Percentiles rank a stretch among this genome's conserved stretches.
phyloP scores from a whole-genome alignment of 805 yeast species.

The Teunomyces aglyptinius region DNA sequence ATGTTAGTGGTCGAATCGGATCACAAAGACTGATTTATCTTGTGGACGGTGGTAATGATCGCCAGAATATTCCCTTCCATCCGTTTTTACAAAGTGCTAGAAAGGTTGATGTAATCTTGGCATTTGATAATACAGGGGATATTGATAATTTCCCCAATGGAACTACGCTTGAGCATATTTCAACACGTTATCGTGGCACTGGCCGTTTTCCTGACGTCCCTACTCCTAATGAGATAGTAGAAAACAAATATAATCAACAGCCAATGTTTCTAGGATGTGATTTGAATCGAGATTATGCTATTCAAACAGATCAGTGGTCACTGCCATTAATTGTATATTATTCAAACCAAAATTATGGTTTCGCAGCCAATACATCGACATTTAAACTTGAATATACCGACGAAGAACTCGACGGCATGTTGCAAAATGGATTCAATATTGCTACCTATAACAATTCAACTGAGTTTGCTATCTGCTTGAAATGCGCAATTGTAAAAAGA shows the following conservation, averaged over 20 bases:
- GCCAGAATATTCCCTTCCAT: constrained; percentile 47
- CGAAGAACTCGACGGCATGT: constrained; percentile 43
- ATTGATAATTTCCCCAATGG: constrained; percentile 58
- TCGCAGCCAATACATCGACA: constrained; percentile 54
- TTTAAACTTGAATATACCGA: constrained; percentile 51
- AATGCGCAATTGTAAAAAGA: constrained; percentile 57
- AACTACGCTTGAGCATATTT: constrained; percentile 42
- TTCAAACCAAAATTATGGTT: constrained; percentile 44
- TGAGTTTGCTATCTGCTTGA: constrained; percentile 47
- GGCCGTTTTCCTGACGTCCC: constrained; percentile 38
- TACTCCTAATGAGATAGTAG: constrained; percentile 19
- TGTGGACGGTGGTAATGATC: constrained; percentile 51
- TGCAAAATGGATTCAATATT: constrained; percentile 51
- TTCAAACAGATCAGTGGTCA: constrained; percentile 15
- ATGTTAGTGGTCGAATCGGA: constrained; percentile 9
- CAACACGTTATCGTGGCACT: constrained; percentile 8
- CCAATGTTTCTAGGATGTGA: constrained; percentile 48
- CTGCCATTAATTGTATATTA: constrained; percentile 58
- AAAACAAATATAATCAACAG: constrained; percentile 15
- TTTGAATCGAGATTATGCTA: constrained; percentile 28
- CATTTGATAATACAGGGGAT: constrained; percentile 52
- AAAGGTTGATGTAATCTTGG: constrained; percentile 37
- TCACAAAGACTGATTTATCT: constrained; percentile 24
- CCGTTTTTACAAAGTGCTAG: constrained; percentile 40
- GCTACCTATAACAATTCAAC: constrained; percentile 46